Evolutionary conservation across 2,329 filamentous ascomycete species (phyloP).

Genomic region (Scedosporium boydii): DNA sequence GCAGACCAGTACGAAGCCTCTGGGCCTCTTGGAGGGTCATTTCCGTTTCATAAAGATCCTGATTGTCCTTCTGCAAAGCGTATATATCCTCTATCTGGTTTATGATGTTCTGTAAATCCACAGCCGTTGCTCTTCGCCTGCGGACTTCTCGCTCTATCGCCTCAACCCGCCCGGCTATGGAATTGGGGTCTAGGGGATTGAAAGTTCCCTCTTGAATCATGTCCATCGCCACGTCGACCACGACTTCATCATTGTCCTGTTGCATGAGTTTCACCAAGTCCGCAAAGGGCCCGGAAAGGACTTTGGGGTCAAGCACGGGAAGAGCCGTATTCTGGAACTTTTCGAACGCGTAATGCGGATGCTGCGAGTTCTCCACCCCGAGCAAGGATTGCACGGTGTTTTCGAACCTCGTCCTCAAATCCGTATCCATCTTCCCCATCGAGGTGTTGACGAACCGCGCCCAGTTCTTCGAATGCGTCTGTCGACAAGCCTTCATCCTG

Average conservation of each 20-base stretch:
- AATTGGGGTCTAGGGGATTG: neutral
- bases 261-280: neutral
- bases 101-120: no score
- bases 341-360: neutral
- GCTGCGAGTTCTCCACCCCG: neutral
- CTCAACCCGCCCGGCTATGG: no score
- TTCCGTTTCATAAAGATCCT: neutral
- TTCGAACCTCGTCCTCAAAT: neutral
- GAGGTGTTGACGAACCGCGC: neutral
- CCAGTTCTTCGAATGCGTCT: neutral
- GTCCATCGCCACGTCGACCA: neutral
- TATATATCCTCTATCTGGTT: neutral
- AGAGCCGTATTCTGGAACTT: neutral
- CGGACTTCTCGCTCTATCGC: no score
- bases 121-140: no score
- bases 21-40: neutral
- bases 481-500: neutral
- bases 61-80: neutral
- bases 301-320: neutral
- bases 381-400: neutral
- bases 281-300: neutral
- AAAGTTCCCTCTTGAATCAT: neutral
- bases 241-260: neutral
- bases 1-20: neutral
- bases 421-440: neutral